Evolutionary conservation across 768 basidiomycete species (phyloP).

Genomic region (Trametes sanguinea): DNA sequence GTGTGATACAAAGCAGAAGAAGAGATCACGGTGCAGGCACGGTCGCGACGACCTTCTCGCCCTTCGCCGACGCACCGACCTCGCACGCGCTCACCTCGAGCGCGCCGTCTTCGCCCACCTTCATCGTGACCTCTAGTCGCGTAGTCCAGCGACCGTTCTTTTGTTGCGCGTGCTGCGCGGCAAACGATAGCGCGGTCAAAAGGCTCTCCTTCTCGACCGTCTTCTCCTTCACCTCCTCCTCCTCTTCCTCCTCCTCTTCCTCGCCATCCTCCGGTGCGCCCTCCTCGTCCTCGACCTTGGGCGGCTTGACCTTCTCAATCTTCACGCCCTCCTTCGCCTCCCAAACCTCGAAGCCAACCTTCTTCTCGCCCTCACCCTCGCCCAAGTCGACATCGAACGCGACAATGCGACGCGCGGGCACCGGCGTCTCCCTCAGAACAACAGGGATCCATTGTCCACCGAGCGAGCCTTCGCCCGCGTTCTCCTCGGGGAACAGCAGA

Average conservation of each 20-base stretch:
- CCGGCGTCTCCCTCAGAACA: slow-evolving; percentile 68
- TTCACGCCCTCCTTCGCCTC: slow-evolving; percentile 71
- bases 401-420: slow-evolving; percentile 66
- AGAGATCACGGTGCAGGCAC: slow-evolving; percentile 22
- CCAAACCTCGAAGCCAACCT: slow-evolving; percentile 73
- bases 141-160: slow-evolving; percentile 52
- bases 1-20: not conserved
- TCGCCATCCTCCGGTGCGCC: slow-evolving; percentile 52
- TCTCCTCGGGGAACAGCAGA: slow-evolving; percentile 60
- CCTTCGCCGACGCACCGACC: slow-evolving; percentile 35
- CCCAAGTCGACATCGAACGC: slow-evolving; percentile 58
- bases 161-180: slow-evolving; percentile 41
- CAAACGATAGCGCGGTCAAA: slow-evolving; percentile 41
- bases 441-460: slow-evolving; percentile 69
- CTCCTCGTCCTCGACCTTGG: slow-evolving; percentile 47
- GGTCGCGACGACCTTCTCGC: slow-evolving; percentile 36
- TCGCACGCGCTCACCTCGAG: slow-evolving; percentile 44
- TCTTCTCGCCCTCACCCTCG: slow-evolving; percentile 40
- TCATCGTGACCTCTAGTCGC: slow-evolving; percentile 48
- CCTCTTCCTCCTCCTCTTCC: slow-evolving; percentile 63
- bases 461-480: slow-evolving; percentile 40
- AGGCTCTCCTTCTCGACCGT: slow-evolving; percentile 55
- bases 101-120: slow-evolving; percentile 37
- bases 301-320: slow-evolving; percentile 55
- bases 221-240: slow-evolving; percentile 64